These are phyloP conservation scores for Leonotis leonurus DNA, from an alignment of 257 asterid species.

Conservation along the genomic window DNA sequence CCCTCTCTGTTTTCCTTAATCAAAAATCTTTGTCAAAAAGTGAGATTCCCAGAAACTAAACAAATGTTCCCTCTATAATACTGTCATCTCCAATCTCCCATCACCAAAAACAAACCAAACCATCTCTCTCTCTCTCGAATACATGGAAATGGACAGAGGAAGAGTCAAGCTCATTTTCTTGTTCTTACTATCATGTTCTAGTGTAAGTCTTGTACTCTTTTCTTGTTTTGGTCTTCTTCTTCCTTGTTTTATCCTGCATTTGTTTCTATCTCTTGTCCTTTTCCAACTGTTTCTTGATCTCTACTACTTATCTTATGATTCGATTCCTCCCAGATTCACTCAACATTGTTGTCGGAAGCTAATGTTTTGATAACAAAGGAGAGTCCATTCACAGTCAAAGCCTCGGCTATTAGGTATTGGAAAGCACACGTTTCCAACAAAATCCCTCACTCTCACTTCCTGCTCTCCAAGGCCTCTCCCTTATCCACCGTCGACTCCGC, in stretches of 20 bases:
- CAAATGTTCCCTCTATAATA: constrained; percentile 27
- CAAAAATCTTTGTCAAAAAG: constrained; percentile 7
- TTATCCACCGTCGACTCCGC: constrained; percentile 49
- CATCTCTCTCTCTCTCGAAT: constrained; percentile 15
- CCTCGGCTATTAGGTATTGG: constrained; percentile 69
- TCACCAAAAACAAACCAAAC: constrained; percentile 19
- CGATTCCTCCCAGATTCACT: constrained; percentile 33
- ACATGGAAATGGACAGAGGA: constrained; percentile 50
- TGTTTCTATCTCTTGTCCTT: constrained; percentile 18
- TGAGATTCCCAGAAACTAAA: background rate
- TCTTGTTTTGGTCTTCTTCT: background rate
- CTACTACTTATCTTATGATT: background rate
- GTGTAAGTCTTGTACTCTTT: constrained; percentile 30
- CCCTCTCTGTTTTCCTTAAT: constrained; percentile 1
- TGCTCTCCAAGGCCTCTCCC: constrained; percentile 75
- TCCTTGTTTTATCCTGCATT: background rate
- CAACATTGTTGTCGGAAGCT: constrained; percentile 29
- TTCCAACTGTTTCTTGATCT: constrained; percentile 7
- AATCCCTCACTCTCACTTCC: constrained; percentile 40
- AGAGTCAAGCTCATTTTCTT: constrained; percentile 38
- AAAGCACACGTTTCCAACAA: constrained; percentile 43
- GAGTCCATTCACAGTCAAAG: constrained; percentile 61
- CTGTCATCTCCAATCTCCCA: constrained; percentile 29
- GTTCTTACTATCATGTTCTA: constrained; percentile 36
- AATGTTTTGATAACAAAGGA: constrained; percentile 19